Conservation (phyloP, 2,329 filamentous ascomycete species). For the Podosphaera aphanis region DNA sequence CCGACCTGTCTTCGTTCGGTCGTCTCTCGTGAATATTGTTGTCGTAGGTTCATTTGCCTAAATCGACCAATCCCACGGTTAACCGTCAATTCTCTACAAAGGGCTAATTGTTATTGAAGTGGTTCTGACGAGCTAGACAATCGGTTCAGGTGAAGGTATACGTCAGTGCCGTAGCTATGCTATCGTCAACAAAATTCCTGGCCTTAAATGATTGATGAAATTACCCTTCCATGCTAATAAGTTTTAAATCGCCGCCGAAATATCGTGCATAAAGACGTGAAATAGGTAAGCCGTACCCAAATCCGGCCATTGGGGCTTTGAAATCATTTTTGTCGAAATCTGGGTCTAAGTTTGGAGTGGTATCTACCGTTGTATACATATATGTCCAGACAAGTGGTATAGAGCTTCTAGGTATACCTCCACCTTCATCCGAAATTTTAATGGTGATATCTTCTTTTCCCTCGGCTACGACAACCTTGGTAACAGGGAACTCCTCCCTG, state of each 20-base stretch:
- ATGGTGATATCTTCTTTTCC: slow-evolving; percentile 98
- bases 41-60: slow-evolving; percentile 32
- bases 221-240: slow-evolving; percentile 99
- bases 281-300: slow-evolving; percentile 92
- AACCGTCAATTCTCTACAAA: slow-evolving; percentile 48
- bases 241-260: slow-evolving; percentile 87
- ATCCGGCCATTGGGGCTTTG: slow-evolving; percentile 97
- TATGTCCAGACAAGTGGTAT: slow-evolving; percentile 99
- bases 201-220: slow-evolving; percentile 15
- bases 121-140: slow-evolving; percentile 90
- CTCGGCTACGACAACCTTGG: slow-evolving; percentile 92
- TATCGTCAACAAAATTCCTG: slow-evolving; percentile 6
- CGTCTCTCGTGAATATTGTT: slow-evolving; percentile 30
- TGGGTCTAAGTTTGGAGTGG: slow-evolving; percentile 80
- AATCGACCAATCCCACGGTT: slow-evolving; percentile 33
- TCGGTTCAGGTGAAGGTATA: slow-evolving; percentile 92
- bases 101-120: slow-evolving; percentile 65
- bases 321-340: slow-evolving; percentile 99
- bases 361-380: slow-evolving; percentile 98
- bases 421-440: slow-evolving; percentile 91
- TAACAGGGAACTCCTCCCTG: slow-evolving; percentile 86
- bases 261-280: slow-evolving; percentile 85
- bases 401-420: slow-evolving; percentile 74
- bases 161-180: slow-evolving; percentile 79
- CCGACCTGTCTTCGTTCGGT: slow-evolving; percentile 77